Evolutionary conservation across 2,329 filamentous ascomycete genomes (phyloP), one percentile per base, ranked within the genome.

Genomic region (Fusarium buxicola): DNA sequence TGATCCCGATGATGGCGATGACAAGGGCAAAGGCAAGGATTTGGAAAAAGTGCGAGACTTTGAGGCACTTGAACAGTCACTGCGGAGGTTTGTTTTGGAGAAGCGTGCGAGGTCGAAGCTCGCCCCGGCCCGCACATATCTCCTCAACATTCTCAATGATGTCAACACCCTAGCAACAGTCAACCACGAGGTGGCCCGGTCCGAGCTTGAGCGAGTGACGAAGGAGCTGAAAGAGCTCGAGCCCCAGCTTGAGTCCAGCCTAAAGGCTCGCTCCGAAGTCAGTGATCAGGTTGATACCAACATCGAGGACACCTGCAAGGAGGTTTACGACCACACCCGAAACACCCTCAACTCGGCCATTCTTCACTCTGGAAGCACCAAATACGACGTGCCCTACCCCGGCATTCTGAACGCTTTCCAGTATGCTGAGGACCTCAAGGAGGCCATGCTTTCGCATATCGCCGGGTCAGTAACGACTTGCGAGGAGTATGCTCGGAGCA

Each of bases 101-200:
- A 98, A 98, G 82, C 88, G 95, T 53, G 93, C 95, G 43, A 88
- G 93, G 27, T 98, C 95, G 8, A 99, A 99, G 80, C 85, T 99
- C 58, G 94, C 95, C 1, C 95, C 95, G 6, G 95, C 95, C 7
- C 94, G 93, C 77, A 98, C 94, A 2, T 99, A 99, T 73, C 86
- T 99, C 1, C 82, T 96, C 70, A 99, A 99, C 75, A 90, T 98
- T 24, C 84, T 99, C 30, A 90, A 92, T 68, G 95, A 99, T 72
- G 83, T 99, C 57, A 83, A 92, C 72, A 89, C 87, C 5, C 82
- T 99, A 36, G 94, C 94, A 6, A 87, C 84, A 1, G 92, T 97
- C 69, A 99, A 99, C 75, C 84, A 89, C 24, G 92, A 97, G 65
- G 90, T 97, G 25, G 93, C 94, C 2, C 87, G 92, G 69, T 85